phyloP scores from a whole-genome alignment of 2,329 filamentous ascomycete species.

The Phyllosticta citrichinensis region DNA sequence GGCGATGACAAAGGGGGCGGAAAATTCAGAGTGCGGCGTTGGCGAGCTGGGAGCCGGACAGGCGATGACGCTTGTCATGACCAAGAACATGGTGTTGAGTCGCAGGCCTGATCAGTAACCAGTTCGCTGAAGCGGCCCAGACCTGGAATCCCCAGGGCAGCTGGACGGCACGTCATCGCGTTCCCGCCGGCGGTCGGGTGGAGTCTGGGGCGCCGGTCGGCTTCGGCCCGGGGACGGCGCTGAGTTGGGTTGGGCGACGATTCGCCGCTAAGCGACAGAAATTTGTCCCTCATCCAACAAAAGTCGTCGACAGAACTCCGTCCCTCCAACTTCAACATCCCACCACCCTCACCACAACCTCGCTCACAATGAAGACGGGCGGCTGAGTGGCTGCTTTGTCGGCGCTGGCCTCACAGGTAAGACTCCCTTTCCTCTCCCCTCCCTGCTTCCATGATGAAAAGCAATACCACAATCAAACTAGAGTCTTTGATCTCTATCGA shows the following conservation, averaged over 20 bases:
- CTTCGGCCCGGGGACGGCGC: not conserved
- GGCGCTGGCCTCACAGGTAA: not conserved
- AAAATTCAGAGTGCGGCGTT: not conserved
- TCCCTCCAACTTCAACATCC: not conserved
- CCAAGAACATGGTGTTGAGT: not conserved
- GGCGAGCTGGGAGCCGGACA: not conserved
- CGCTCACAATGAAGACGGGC: not conserved
- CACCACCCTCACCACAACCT: not conserved
- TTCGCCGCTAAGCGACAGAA: constrained; percentile 4
- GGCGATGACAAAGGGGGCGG: not conserved
- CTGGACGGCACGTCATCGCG: not conserved
- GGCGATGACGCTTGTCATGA: not conserved
- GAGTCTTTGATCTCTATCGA: constrained; percentile 34
- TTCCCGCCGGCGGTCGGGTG: not conserved
- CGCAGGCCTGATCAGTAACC: not conserved
- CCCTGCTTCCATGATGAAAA: constrained; percentile 28
- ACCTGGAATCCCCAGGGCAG: not conserved
- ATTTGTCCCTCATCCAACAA: too few relatives aligned
- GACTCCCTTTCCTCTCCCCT: not conserved
- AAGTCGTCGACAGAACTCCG: not conserved
- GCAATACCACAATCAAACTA: constrained; percentile 33
- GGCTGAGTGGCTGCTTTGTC: not conserved
- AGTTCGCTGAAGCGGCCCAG: not conserved
- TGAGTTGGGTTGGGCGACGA: not conserved
- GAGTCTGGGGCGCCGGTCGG: not conserved